These are phyloP conservation scores for Dryas drummondii DNA, from an alignment of 306 rosid species.

Conservation along the genomic window DNA sequence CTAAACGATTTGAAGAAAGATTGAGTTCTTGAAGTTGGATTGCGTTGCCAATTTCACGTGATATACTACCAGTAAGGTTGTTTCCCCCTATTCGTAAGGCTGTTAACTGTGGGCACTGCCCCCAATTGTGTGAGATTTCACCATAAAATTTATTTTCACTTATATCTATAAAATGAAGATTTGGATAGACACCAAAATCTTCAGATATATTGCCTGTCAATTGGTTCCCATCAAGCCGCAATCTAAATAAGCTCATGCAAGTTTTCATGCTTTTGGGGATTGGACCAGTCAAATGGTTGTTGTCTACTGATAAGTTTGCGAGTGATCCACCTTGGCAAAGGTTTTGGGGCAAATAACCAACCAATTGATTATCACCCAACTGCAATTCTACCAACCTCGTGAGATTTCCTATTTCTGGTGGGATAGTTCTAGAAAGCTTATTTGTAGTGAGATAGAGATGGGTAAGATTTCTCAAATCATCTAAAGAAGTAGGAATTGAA, in stretches of 20 bases:
- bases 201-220: slow-evolving; percentile 12
- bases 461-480: too few relatives aligned
- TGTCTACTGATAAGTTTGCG: too few relatives aligned
- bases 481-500: too few relatives aligned
- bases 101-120: not conserved
- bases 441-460: too few relatives aligned
- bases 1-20: not conserved
- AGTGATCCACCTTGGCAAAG: too few relatives aligned
- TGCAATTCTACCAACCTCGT: too few relatives aligned
- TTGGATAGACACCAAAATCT: slow-evolving; percentile 5
- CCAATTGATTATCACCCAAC: too few relatives aligned
- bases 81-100: not conserved
- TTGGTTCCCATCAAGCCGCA: slow-evolving; percentile 19
- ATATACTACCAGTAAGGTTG: not conserved
- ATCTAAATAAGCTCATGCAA: slow-evolving; percentile 1
- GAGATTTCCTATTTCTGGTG: too few relatives aligned
- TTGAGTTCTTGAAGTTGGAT: not conserved
- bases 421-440: too few relatives aligned
- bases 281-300: not conserved
- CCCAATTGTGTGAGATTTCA: slow-evolving; percentile 1
- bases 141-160: not conserved
- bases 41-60: not conserved
- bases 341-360: too few relatives aligned
- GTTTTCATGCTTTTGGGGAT: slow-evolving; percentile 16
- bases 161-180: not conserved